Evolutionary conservation across 2,329 filamentous ascomycete species (phyloP).

Genomic region (Ceratocystis harringtonii): DNA sequence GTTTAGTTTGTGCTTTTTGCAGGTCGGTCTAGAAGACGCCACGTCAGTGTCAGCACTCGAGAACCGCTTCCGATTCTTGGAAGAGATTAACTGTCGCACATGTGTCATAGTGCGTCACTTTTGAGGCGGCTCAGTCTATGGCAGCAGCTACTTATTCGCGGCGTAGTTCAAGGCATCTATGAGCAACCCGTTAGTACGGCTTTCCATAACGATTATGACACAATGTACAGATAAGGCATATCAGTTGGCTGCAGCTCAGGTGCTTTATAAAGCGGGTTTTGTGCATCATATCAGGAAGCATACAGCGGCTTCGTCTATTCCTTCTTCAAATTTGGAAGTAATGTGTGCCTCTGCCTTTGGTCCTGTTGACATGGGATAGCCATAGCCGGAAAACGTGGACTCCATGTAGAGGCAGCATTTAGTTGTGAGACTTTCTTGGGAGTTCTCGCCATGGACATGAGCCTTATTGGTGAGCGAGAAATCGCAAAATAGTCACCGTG

Average conservation of each 20-base stretch:
- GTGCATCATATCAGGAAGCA: slow-evolving; percentile 5
- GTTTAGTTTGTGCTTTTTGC: background rate
- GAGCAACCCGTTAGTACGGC: background rate
- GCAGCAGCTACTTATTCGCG: background rate
- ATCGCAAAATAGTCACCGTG: background rate
- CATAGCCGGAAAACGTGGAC: slow-evolving; percentile 6
- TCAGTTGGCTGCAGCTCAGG: slow-evolving; percentile 8
- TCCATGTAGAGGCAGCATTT: slow-evolving; percentile 9
- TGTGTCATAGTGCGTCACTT: background rate
- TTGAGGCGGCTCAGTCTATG: background rate
- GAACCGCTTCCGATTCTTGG: background rate
- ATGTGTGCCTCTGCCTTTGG: slow-evolving; percentile 13
- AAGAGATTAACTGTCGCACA: background rate
- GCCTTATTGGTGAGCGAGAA: background rate
- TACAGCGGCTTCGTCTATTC: slow-evolving; percentile 9
- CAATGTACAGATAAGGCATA: background rate
- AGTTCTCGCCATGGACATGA: background rate
- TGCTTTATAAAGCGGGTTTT: slow-evolving; percentile 7
- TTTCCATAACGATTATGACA: background rate
- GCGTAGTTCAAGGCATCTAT: background rate
- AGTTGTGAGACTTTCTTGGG: background rate
- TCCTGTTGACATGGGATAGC: slow-evolving; percentile 9
- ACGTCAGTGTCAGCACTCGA: background rate
- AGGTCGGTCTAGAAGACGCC: background rate
- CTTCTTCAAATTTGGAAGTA: background rate